Evolutionary conservation across 768 basidiomycete genomes (phyloP).

Genomic region (Hebeloma cylindrosporum): DNA sequence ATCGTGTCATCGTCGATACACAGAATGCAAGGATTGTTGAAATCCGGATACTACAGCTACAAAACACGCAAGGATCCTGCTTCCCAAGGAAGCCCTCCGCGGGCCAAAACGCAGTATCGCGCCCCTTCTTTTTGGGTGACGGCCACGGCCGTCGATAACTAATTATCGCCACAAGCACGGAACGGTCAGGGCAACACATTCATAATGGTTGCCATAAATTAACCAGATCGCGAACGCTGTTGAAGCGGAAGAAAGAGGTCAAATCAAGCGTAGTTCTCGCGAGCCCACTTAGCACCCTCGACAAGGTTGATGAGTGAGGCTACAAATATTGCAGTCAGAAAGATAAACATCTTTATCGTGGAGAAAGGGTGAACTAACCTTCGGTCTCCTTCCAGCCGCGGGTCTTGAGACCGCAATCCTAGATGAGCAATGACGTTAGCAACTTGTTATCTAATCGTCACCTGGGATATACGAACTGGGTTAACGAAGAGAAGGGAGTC

Average conservation of each 20-base stretch:
- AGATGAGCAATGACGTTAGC: slow-evolving; percentile 9
- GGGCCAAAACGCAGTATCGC: slow-evolving; percentile 37
- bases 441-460: not conserved
- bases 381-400: slow-evolving; percentile 99
- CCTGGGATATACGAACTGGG: slow-evolving; percentile 49
- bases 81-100: slow-evolving; percentile 38
- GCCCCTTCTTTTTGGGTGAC: slow-evolving; percentile 26
- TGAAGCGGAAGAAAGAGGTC: slow-evolving; percentile 69
- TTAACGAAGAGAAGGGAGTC: slow-evolving; percentile 86
- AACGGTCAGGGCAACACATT: slow-evolving; percentile 47
- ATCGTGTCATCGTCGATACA: slow-evolving; percentile 7
- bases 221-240: slow-evolving; percentile 80
- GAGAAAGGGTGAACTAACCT: slow-evolving; percentile 36
- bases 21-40: slow-evolving; percentile 68
- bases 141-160: slow-evolving; percentile 19
- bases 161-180: slow-evolving; percentile 47
- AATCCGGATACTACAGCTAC: slow-evolving; percentile 60
- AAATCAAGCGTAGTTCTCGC: slow-evolving; percentile 73
- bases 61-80: slow-evolving; percentile 40
- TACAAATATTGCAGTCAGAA: slow-evolving; percentile 20
- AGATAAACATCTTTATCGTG: slow-evolving; percentile 1
- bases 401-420: slow-evolving; percentile 98
- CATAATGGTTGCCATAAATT: slow-evolving; percentile 42
- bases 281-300: slow-evolving; percentile 91
- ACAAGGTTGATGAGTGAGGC: slow-evolving; percentile 86